phyloP scores from a whole-genome alignment of 306 rosid genomes.

The Spatholobus suberectus region DNA sequence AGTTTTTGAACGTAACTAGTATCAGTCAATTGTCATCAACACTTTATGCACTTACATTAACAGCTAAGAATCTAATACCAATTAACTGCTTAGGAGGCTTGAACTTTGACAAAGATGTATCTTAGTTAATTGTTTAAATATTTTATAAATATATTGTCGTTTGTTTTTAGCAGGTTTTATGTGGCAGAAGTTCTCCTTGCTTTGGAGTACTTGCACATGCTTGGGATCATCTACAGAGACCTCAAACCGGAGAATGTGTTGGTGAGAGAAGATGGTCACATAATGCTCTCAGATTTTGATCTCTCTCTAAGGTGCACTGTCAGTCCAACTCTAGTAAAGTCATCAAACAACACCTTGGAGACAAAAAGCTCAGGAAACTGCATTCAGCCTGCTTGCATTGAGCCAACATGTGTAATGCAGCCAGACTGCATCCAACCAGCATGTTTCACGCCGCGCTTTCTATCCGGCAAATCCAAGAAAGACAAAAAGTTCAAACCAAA shows the following conservation, averaged over 20 bases:
- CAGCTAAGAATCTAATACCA: constrained; percentile 8
- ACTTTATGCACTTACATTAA: background rate
- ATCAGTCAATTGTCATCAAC: background rate
- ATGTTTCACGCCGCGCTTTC: constrained; percentile 80
- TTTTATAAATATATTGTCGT: background rate
- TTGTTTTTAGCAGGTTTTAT: constrained; percentile 72
- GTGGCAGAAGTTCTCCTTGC: constrained; percentile 99
- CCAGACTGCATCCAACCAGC: constrained; percentile 88
- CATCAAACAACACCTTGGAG: constrained; percentile 55
- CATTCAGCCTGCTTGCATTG: constrained; percentile 77
- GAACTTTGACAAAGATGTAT: background rate
- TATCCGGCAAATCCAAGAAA: constrained; percentile 73
- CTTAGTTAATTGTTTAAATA: background rate
- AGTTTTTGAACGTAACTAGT: background rate
- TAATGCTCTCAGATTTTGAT: constrained; percentile 97
- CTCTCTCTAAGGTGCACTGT: constrained; percentile 90
- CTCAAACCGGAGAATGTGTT: constrained; percentile 97
- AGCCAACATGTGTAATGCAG: constrained; percentile 80
- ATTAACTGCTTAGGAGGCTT: background rate
- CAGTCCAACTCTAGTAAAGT: constrained; percentile 80
- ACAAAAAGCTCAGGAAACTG: constrained; percentile 77
- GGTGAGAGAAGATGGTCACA: constrained; percentile 97
- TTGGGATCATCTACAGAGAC: constrained; percentile 95
- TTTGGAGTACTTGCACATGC: constrained; percentile 98
- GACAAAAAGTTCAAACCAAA: constrained; percentile 65